Evolutionary conservation across 1,139 yeast genomes (phyloP).

Genomic region (Kazachstania sp.): DNA sequence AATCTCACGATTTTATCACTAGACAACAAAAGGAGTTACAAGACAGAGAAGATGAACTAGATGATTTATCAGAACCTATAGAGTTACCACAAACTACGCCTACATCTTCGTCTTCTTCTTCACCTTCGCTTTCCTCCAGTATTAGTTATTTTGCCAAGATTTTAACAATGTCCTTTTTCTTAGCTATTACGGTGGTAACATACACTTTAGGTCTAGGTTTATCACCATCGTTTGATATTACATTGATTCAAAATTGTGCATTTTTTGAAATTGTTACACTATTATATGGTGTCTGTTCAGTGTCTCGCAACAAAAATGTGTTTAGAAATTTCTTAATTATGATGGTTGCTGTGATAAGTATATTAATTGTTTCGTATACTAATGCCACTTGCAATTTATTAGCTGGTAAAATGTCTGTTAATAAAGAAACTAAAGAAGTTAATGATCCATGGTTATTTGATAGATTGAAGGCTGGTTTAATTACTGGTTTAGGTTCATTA

Average conservation of each 20-base stretch:
- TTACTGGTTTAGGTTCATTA: slow-evolving; percentile 24
- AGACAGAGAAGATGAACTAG: neutral
- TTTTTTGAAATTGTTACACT: slow-evolving; percentile 21
- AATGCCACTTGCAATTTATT: slow-evolving; percentile 23
- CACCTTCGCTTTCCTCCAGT: neutral
- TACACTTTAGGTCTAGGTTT: slow-evolving; percentile 17
- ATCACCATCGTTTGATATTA: slow-evolving; percentile 23
- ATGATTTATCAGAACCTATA: neutral
- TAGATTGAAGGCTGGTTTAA: slow-evolving; percentile 24
- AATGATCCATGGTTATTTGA: slow-evolving; percentile 27
- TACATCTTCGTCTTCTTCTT: neutral
- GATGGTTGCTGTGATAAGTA: slow-evolving; percentile 18
- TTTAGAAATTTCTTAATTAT: slow-evolving; percentile 18
- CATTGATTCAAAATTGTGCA: slow-evolving; percentile 21
- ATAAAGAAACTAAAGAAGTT: slow-evolving; percentile 23
- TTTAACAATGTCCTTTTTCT: slow-evolving; percentile 10
- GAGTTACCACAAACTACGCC: neutral
- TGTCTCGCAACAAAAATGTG: slow-evolving; percentile 16
- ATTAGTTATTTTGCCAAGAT: slow-evolving; percentile 9
- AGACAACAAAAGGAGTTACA: neutral
- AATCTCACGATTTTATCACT: neutral
- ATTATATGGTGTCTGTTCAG: slow-evolving; percentile 20
- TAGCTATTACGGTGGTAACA: slow-evolving; percentile 13
- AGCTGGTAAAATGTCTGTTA: slow-evolving; percentile 22
- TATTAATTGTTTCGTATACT: slow-evolving; percentile 21